phyloP scores from a whole-genome alignment of 495 filamentous ascomycete species.

The Physcia stellaris region DNA sequence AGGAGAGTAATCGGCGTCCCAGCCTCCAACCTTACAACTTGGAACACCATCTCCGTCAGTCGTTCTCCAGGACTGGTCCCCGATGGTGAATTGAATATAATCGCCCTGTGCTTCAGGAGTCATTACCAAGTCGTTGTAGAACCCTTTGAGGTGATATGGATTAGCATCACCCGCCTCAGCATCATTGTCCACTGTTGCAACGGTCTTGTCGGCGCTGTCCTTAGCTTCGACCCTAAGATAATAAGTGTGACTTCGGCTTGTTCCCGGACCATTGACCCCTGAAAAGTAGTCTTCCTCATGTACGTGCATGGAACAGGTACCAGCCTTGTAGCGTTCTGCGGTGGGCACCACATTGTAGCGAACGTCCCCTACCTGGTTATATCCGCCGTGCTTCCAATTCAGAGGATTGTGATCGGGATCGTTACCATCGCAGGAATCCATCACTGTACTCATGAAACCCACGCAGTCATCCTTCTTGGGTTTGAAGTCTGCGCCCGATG shows the following conservation, averaged over 20 bases:
- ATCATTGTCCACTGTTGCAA: slow-evolving; percentile 2
- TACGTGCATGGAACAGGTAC: slow-evolving; percentile 3
- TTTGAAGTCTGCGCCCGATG: slow-evolving; percentile 2
- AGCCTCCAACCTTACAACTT: slow-evolving; percentile 5
- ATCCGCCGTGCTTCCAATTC: slow-evolving; percentile 23
- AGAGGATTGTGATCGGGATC: slow-evolving; percentile 21
- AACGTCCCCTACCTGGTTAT: slow-evolving; percentile 6
- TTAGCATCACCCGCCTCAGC: slow-evolving; percentile 1
- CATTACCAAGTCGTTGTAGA: slow-evolving; percentile 2
- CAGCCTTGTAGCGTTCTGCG: slow-evolving; percentile 2
- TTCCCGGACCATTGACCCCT: neutral
- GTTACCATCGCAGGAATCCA: slow-evolving; percentile 21
- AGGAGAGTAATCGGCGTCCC: neutral
- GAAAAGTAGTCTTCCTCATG: slow-evolving; percentile 4
- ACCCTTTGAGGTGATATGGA: neutral
- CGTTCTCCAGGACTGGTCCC: neutral
- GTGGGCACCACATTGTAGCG: slow-evolving; percentile 12
- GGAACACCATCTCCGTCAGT: slow-evolving; percentile 3
- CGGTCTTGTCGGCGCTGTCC: slow-evolving; percentile 2
- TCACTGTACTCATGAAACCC: slow-evolving; percentile 11
- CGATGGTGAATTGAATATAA: slow-evolving; percentile 6
- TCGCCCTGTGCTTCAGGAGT: slow-evolving; percentile 4
- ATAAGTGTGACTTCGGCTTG: neutral
- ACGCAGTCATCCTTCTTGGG: slow-evolving; percentile 10
- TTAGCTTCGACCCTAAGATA: neutral